Conservation (phyloP, 2,329 filamentous ascomycete species). For the Monosporascus ibericus region DNA sequence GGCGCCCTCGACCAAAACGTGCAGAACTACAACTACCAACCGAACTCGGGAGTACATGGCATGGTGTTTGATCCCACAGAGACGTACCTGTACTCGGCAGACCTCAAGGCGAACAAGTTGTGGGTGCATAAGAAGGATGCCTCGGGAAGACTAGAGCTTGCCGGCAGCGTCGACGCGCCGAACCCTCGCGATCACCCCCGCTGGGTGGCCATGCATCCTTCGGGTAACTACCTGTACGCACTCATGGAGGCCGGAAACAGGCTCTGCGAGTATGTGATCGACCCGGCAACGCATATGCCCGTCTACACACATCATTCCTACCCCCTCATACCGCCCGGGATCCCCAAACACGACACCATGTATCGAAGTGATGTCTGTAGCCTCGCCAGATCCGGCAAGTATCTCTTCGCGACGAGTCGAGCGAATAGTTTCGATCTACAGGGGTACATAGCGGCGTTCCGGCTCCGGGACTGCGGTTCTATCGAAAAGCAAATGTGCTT, state of each 20-base stretch:
- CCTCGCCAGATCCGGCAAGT: conserved; percentile 60
- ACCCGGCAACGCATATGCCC: conserved; percentile 65
- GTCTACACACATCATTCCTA: conserved; percentile 72
- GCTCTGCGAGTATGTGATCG: conserved; percentile 75
- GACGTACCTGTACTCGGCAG: conserved; percentile 72
- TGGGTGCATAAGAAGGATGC: conserved; percentile 74
- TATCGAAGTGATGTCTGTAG: conserved; percentile 84
- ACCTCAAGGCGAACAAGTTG: conserved; percentile 71
- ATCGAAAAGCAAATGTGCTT: conserved; percentile 75
- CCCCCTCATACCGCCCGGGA: conserved; percentile 73
- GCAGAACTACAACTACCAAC: conserved; percentile 68
- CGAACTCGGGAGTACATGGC: conserved; percentile 68
- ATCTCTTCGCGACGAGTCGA: conserved; percentile 81
- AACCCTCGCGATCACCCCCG: conserved; percentile 69
- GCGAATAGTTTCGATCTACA: conserved; percentile 70
- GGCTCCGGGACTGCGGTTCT: conserved; percentile 59
- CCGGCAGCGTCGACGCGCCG: conserved; percentile 69
- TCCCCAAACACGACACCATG: conserved; percentile 48
- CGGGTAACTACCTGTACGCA: conserved; percentile 73
- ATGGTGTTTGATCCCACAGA: conserved; percentile 75
- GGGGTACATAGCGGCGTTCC: conserved; percentile 79
- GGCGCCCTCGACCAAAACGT: conserved; percentile 59
- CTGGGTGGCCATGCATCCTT: conserved; percentile 81
- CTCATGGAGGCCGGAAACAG: conserved; percentile 88
- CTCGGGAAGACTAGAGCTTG: conserved; percentile 57